phyloP scores from a whole-genome alignment of 371 early-diverging fungal species.

The Lichtheimia hyalospora region DNA sequence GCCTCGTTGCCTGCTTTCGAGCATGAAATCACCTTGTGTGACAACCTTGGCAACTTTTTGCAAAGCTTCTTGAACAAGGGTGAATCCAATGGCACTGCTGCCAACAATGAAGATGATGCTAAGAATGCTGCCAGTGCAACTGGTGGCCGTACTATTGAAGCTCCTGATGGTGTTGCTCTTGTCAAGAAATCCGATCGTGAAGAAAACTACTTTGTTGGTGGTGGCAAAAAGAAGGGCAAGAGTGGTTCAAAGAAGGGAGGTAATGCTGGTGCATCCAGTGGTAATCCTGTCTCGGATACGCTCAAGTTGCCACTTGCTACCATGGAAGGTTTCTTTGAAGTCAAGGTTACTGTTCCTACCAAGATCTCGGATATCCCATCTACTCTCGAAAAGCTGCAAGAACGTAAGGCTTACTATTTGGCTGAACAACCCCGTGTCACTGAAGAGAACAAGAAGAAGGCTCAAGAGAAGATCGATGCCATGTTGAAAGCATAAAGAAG shows the following conservation, averaged over 20 bases:
- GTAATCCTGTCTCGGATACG: conserved; percentile 41
- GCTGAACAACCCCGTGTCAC: conserved; percentile 80
- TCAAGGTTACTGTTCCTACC: conserved; percentile 84
- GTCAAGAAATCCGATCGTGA: conserved; percentile 65
- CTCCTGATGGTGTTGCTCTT: conserved; percentile 62
- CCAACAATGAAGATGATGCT: conserved; percentile 32
- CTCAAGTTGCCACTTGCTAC: conserved; percentile 83
- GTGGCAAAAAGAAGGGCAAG: conserved; percentile 51
- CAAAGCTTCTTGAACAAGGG: conserved; percentile 30
- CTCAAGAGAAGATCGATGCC: conserved; percentile 80
- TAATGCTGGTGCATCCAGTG: conserved; percentile 61
- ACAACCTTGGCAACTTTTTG: conserved; percentile 75
- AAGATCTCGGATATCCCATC: conserved; percentile 67
- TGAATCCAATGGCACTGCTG: conserved; percentile 7
- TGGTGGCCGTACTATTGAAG: conserved; percentile 8
- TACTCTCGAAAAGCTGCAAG: conserved; percentile 72
- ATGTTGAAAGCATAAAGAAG: conserved; percentile 41
- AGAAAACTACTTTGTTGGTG: conserved; percentile 70
- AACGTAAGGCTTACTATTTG: conserved; percentile 69
- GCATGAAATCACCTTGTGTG: conserved; percentile 82
- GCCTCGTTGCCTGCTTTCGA: conserved; percentile 90
- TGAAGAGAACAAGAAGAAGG: conserved; percentile 83
- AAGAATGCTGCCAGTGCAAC: conserved; percentile 13
- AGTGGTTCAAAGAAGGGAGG: conserved; percentile 24
- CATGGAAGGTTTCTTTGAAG: conserved; percentile 77